These are phyloP conservation scores for Cicer yamashitae DNA, from an alignment of 306 rosid genomes.

Conservation along the genomic window DNA sequence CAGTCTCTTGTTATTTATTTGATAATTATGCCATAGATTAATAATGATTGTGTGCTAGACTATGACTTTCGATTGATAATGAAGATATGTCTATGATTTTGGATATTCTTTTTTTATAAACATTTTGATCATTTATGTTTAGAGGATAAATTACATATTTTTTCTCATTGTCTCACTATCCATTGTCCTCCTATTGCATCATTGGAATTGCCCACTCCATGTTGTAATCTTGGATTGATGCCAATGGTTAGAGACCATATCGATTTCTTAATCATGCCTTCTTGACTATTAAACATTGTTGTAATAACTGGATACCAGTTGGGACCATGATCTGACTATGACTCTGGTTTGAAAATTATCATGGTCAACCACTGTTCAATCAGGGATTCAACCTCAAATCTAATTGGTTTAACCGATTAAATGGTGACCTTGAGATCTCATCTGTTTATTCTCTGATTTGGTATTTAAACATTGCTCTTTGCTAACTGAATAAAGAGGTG, in stretches of 20 bases:
- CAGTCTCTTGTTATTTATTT: slow-evolving; percentile 15
- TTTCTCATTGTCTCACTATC: not conserved
- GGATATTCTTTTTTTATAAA: not conserved
- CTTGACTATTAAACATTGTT: not conserved
- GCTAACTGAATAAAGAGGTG: not conserved
- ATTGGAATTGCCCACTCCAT: not conserved
- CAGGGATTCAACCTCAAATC: not conserved
- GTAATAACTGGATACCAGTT: slow-evolving; percentile 10
- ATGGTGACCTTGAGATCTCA: not conserved
- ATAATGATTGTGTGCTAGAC: not conserved
- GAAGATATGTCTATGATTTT: not conserved
- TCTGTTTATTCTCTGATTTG: slow-evolving; percentile 7
- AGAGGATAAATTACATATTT: not conserved
- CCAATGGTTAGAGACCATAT: slow-evolving; percentile 48
- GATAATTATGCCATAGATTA: slow-evolving; percentile 3
- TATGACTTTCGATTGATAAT: not conserved
- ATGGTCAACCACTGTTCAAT: not conserved
- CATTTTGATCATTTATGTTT: not conserved
- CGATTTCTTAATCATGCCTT: not conserved
- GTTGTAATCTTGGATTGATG: not conserved
- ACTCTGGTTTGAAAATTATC: slow-evolving; percentile 9
- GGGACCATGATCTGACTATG: not conserved
- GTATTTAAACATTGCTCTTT: slow-evolving; percentile 22
- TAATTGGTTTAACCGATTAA: not conserved
- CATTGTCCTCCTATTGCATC: not conserved